Evolutionary conservation across 208 protist genomes (phyloP), one percentile per base, ranked within the genome.

Genomic region (Crithidia fasciculata): DNA sequence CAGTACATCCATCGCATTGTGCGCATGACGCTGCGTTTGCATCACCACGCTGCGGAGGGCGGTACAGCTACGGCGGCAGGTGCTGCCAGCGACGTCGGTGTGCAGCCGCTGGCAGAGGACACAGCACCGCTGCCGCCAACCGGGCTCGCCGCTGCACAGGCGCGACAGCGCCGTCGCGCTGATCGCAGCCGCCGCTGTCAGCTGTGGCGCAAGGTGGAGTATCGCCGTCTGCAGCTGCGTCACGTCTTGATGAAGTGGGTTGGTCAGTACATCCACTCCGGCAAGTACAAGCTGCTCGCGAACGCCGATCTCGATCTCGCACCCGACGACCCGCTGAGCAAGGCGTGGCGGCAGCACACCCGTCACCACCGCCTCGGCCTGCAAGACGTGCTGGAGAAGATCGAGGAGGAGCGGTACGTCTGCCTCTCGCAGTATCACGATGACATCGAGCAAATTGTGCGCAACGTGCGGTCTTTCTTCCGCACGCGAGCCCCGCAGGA

Each of bases 401-500:
- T 96, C 44, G 89, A 96, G 73, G 86, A 86, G 41, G 86, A 89
- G 69, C 43, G 74, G 65, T 96, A 96, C 68, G 83, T 80, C 10
- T 87, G 88, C 64, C 74, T 96, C n/a, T 96, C 92, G 5, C 87
- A 94, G 80, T 96, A 92, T 72, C 74, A 92, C 79, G 87, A 94
- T 64, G 92, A 96, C 69, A 80, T 96, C 40, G 90, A 96, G 52
- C 69, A 77, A 61, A 72, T 96, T 53, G 86, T 91, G 39, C 81
- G 79, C 53, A 94, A 94, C 71, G 87, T 96, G 44, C 85, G 90
- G 28, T 82, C 77, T 28, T 96, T 96, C 74, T 96, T 96, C 63
- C 74, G 81, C 52, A 88, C 88, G 1, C 82, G 89, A 12, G 80
- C 82, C 53, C 28, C 72, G 12, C 45, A 64, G 43, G 86, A 93